Evolutionary conservation across 371 early-diverging fungal species (phyloP).

Genomic region (Mortierella sp.): DNA sequence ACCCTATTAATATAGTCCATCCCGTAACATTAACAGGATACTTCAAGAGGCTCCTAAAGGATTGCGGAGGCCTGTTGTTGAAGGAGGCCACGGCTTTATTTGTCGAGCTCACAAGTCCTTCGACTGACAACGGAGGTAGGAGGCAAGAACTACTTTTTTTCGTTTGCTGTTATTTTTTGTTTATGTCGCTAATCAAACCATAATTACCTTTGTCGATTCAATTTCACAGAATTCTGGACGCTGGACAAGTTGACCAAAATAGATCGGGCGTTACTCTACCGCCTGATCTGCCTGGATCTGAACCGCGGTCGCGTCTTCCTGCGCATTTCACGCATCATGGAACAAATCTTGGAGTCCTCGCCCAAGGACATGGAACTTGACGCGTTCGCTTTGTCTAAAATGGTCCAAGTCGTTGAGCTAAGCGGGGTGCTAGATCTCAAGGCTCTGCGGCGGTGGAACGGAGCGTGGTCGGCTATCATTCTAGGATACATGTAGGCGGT

Average conservation of each 20-base stretch:
- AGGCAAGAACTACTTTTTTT: background rate
- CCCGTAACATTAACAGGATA: slow-evolving; percentile 50
- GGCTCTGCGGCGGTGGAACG: slow-evolving; percentile 40
- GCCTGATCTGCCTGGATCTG: slow-evolving; percentile 37
- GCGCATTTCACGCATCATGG: slow-evolving; percentile 38
- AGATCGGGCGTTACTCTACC: slow-evolving; percentile 37
- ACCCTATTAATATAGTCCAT: slow-evolving; percentile 26
- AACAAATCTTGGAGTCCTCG: slow-evolving; percentile 28
- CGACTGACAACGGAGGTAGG: slow-evolving; percentile 39
- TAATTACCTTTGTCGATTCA: too few relatives aligned
- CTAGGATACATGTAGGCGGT: slow-evolving; percentile 48
- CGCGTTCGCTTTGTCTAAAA: slow-evolving; percentile 43
- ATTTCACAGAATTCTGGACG: slow-evolving; percentile 23
- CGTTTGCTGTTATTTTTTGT: background rate
- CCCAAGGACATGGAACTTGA: slow-evolving; percentile 45
- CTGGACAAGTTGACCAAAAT: slow-evolving; percentile 31
- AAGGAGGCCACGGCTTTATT: slow-evolving; percentile 37
- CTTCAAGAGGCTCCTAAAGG: slow-evolving; percentile 45
- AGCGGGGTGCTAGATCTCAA: slow-evolving; percentile 33
- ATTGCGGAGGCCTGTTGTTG: slow-evolving; percentile 30
- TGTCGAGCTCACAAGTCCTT: slow-evolving; percentile 35
- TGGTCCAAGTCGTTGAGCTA: slow-evolving; percentile 46
- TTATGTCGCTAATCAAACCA: too few relatives aligned
- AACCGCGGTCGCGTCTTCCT: slow-evolving; percentile 37
- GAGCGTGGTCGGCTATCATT: slow-evolving; percentile 46